phyloP scores from a whole-genome alignment of 257 asterid species.

The Plantago elongata region DNA sequence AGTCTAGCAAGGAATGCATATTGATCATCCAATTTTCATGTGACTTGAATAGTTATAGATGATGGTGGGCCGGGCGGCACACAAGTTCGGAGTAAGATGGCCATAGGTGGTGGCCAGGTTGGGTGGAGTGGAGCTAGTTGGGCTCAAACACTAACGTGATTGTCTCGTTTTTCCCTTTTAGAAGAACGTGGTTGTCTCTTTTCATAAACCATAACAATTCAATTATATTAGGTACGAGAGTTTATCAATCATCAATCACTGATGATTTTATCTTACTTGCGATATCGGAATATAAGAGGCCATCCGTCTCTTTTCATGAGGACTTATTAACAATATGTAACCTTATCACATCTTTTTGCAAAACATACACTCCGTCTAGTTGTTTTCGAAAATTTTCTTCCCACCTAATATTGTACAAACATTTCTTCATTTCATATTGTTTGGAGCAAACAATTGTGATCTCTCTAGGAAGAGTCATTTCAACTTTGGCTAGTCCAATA shows the following conservation, averaged over 20 bases:
- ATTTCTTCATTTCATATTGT: background rate
- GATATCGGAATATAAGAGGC: too few relatives aligned
- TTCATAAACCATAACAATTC: background rate
- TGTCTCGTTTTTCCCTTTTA: background rate
- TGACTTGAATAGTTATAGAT: background rate
- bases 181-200: background rate
- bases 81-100: background rate
- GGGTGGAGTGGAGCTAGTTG: background rate
- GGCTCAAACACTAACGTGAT: background rate
- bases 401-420: too few relatives aligned
- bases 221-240: too few relatives aligned
- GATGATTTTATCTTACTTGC: too few relatives aligned
- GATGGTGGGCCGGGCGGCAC: background rate
- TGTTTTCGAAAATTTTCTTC: too few relatives aligned
- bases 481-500: conserved; percentile 11
- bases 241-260: too few relatives aligned
- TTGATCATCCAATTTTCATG: conserved; percentile 6
- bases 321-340: too few relatives aligned
- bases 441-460: background rate
- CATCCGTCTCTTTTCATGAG: too few relatives aligned
- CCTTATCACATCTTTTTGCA: too few relatives aligned
- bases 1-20: background rate
- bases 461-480: background rate
- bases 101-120: background rate
- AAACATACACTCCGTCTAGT: too few relatives aligned